These are phyloP conservation scores for Tieghemostelium lacteum DNA, from an alignment of 78 protist genomes.

Conservation along the genomic window DNA sequence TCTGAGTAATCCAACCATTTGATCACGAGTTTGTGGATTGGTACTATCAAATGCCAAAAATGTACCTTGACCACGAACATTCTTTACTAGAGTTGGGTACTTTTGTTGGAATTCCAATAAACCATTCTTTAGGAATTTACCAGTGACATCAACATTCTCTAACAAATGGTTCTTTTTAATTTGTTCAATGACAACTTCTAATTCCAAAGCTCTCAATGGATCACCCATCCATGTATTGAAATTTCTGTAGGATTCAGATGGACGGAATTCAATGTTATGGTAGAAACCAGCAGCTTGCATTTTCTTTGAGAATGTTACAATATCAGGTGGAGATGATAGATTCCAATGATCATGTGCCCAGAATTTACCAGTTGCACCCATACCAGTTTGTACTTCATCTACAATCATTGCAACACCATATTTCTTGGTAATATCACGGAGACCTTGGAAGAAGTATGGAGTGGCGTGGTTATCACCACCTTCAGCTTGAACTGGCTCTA, in stretches of 20 bases:
- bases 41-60: slow-evolving; percentile 85
- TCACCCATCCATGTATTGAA: slow-evolving; percentile 93
- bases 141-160: slow-evolving; percentile 81
- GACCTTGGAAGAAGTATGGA: slow-evolving; percentile 84
- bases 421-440: slow-evolving; percentile 61
- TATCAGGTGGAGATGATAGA: slow-evolving; percentile 87
- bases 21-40: slow-evolving; percentile 71
- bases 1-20: slow-evolving; percentile 32
- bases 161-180: slow-evolving; percentile 74
- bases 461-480: slow-evolving; percentile 87
- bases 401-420: slow-evolving; percentile 84
- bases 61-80: slow-evolving; percentile 87
- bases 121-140: slow-evolving; percentile 76
- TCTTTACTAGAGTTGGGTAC: slow-evolving; percentile 47
- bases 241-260: slow-evolving; percentile 78
- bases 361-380: slow-evolving; percentile 88
- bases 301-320: slow-evolving; percentile 91
- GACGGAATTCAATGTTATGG: slow-evolving; percentile 78
- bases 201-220: slow-evolving; percentile 84
- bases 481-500: slow-evolving; percentile 91
- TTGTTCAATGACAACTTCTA: slow-evolving; percentile 51
- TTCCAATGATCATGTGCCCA: slow-evolving; percentile 92
- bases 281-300: slow-evolving; percentile 87
- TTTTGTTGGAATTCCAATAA: slow-evolving; percentile 16
- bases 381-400: slow-evolving; percentile 92